Evolutionary conservation across 371 early-diverging fungal species (phyloP).

Genomic region (Syncephalastrum sp.): DNA sequence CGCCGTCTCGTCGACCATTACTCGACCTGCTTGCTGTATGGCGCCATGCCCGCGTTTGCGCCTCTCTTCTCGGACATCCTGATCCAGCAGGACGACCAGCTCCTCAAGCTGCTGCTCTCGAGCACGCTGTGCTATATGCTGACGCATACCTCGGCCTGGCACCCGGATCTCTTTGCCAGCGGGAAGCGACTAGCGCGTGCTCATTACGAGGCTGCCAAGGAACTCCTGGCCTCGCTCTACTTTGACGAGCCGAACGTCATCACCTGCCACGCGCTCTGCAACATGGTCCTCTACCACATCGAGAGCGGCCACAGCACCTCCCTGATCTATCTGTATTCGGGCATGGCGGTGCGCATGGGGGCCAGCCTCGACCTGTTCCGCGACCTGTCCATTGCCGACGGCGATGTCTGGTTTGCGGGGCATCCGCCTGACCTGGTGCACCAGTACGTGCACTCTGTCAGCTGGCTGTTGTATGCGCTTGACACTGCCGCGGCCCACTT

Average conservation of each 20-base stretch:
- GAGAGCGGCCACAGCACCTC: constrained; percentile 43
- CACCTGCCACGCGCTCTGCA: constrained; percentile 42
- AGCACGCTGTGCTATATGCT: constrained; percentile 41
- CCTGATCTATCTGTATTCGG: constrained; percentile 40
- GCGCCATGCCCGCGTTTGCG: constrained; percentile 35
- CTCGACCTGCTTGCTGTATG: constrained; percentile 40
- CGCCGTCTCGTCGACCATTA: constrained; percentile 26
- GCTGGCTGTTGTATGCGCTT: constrained; percentile 45
- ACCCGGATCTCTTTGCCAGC: constrained; percentile 24
- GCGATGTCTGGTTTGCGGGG: constrained; percentile 17
- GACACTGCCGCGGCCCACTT: constrained; percentile 47
- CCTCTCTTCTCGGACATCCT: constrained; percentile 18
- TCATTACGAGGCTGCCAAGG: constrained; percentile 42
- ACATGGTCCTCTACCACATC: constrained; percentile 44
- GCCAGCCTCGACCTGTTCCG: constrained; percentile 26
- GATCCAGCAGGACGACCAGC: background rate
- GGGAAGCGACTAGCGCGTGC: constrained; percentile 21
- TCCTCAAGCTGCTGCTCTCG: constrained; percentile 10
- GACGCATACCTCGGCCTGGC: constrained; percentile 45
- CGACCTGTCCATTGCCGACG: constrained; percentile 18
- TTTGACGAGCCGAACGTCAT: constrained; percentile 38
- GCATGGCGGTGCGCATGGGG: constrained; percentile 48
- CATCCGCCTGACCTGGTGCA: constrained; percentile 11
- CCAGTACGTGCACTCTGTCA: constrained; percentile 34
- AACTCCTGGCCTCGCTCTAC: constrained; percentile 31